Conservation (phyloP, 2,329 filamentous ascomycete genomes). For the Colletotrichum sp. region DNA sequence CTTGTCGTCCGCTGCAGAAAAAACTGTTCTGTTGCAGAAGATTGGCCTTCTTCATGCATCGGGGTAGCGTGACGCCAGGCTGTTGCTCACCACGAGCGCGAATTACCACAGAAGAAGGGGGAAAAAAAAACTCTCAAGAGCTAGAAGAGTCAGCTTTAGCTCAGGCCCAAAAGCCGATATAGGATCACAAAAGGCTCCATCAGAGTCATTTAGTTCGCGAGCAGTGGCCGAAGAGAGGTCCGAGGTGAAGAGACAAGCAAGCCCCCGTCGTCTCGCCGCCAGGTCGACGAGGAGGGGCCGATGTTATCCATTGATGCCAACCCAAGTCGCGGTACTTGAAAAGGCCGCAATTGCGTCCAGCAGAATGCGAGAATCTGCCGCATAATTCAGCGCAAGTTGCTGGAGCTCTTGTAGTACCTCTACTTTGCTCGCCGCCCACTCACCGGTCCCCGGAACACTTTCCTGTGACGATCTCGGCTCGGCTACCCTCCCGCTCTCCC, state of each 20-base stretch:
- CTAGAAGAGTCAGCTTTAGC: not conserved
- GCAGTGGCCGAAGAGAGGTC: conserved; percentile 16
- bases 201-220: not conserved
- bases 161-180: conserved; percentile 4
- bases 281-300: not conserved
- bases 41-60: conserved; percentile 1
- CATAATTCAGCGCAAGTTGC: not conserved
- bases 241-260: not conserved
- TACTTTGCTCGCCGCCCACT: not conserved
- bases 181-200: conserved; percentile 17
- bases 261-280: not conserved
- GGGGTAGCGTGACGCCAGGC: not conserved
- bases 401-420: conserved; percentile 4
- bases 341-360: not conserved
- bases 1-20: not conserved
- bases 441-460: conserved; percentile 6
- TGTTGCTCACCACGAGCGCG: not conserved
- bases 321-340: conserved; percentile 6
- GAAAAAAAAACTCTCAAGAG: not conserved
- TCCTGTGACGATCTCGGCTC: conserved; percentile 20
- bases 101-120: not conserved
- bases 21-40: conserved; percentile 9
- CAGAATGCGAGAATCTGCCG: not conserved
- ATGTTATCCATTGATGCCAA: conserved; percentile 1
- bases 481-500: conserved; percentile 11